Evolutionary conservation across 2,329 filamentous ascomycete genomes (phyloP).

Genomic region (Xylaria sp.): DNA sequence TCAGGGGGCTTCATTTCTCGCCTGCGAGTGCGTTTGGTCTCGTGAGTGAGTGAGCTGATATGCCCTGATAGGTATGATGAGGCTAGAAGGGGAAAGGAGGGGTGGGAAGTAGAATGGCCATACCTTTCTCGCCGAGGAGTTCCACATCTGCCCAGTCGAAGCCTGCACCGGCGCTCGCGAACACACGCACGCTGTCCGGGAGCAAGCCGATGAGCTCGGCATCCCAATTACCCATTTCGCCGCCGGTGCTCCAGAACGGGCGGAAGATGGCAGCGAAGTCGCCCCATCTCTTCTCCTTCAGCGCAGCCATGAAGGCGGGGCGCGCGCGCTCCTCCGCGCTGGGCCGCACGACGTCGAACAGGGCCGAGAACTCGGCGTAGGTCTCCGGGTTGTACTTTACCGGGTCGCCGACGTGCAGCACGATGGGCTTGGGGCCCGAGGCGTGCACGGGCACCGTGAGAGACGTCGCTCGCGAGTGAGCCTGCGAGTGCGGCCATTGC

Average conservation of each 20-base stretch:
- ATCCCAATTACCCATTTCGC: slow-evolving; percentile 74
- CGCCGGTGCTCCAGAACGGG: slow-evolving; percentile 72
- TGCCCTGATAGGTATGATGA: neutral
- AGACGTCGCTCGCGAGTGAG: slow-evolving; percentile 32
- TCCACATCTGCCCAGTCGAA: slow-evolving; percentile 72
- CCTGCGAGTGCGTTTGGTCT: neutral
- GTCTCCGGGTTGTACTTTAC: slow-evolving; percentile 62
- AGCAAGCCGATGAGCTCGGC: slow-evolving; percentile 66
- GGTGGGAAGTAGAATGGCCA: neutral
- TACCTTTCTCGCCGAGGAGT: slow-evolving; percentile 69
- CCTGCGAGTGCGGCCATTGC: slow-evolving; percentile 35
- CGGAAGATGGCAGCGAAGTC: slow-evolving; percentile 64
- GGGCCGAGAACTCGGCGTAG: slow-evolving; percentile 56
- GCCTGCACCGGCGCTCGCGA: slow-evolving; percentile 69
- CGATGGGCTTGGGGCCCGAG: slow-evolving; percentile 58
- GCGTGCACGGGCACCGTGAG: slow-evolving; percentile 40
- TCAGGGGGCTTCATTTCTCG: neutral
- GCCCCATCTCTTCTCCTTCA: slow-evolving; percentile 65
- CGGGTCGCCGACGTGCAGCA: slow-evolving; percentile 80
- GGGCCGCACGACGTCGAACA: slow-evolving; percentile 65
- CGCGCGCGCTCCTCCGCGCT: slow-evolving; percentile 62
- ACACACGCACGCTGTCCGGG: slow-evolving; percentile 65
- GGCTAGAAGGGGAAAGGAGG: neutral
- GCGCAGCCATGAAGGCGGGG: slow-evolving; percentile 60
- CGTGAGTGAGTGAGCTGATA: neutral